Evolutionary conservation across 306 rosid genomes (phyloP).

Genomic region (Carpinus fangiana): DNA sequence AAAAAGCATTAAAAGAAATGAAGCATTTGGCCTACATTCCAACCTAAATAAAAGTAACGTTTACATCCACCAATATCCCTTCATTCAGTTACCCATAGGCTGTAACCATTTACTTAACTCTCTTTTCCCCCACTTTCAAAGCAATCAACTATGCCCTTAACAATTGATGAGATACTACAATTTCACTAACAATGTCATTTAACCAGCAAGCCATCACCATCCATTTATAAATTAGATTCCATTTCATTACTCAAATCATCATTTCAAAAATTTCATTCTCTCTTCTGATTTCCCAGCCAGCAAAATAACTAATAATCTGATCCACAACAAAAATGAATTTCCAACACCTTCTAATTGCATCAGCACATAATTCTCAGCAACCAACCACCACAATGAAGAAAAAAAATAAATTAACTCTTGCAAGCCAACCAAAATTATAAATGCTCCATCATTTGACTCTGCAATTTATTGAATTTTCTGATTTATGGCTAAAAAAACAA

Average conservation of each 20-base stretch:
- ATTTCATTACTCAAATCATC: background rate
- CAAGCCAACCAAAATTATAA: background rate
- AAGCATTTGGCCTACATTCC: conserved; percentile 16
- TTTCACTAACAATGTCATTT: background rate
- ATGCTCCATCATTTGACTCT: background rate
- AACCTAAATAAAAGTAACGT: conserved; percentile 7
- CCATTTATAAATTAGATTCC: background rate
- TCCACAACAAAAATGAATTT: background rate
- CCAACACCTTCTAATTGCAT: background rate
- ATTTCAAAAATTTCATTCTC: conserved; percentile 1
- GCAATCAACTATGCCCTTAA: conserved; percentile 5
- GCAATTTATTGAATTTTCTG: background rate
- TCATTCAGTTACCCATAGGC: conserved; percentile 6
- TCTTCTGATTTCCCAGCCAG: background rate
- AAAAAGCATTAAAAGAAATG: conserved; percentile 5
- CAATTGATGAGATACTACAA: background rate
- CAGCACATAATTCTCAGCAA: background rate
- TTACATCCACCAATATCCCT: conserved; percentile 6
- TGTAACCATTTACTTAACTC: background rate
- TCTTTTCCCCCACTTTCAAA: conserved; percentile 20
- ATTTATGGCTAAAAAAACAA: background rate
- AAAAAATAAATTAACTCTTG: background rate
- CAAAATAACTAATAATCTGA: background rate
- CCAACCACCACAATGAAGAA: background rate
- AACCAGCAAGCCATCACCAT: background rate